Conservation (phyloP, 108 stramenopile species). For the Asterionellopsis glacialis region DNA sequence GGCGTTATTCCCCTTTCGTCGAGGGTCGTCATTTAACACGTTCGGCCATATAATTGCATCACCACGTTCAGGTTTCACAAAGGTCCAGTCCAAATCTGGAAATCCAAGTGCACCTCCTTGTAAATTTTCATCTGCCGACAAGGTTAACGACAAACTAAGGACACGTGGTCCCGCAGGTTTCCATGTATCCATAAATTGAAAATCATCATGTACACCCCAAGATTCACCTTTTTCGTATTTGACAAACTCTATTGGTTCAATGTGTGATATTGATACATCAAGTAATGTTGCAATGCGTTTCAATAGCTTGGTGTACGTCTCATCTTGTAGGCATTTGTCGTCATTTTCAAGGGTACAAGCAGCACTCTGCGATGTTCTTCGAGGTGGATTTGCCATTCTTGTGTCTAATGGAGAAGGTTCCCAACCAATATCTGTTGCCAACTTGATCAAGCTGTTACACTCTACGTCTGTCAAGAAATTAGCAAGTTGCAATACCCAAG, state of each 20-base stretch:
- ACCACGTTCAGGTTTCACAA: slow-evolving; percentile 26
- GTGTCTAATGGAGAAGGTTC: slow-evolving; percentile 1
- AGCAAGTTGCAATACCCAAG: slow-evolving; percentile 25
- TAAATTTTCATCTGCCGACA: slow-evolving; percentile 14
- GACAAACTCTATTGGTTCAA: slow-evolving; percentile 32
- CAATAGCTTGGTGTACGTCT: slow-evolving; percentile 23
- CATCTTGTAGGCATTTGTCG: slow-evolving; percentile 5
- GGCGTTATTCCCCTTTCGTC: slow-evolving; percentile 13
- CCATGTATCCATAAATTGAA: slow-evolving; percentile 24
- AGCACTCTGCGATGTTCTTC: too few relatives aligned
- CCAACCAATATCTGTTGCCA: slow-evolving; percentile 14
- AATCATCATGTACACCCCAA: slow-evolving; percentile 21
- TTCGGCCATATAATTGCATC: slow-evolving; percentile 29
- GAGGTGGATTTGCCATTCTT: neutral
- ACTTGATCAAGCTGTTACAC: slow-evolving; percentile 10
- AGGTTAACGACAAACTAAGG: slow-evolving; percentile 28
- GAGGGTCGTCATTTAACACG: slow-evolving; percentile 19
- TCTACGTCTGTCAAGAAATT: slow-evolving; percentile 28
- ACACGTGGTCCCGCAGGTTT: slow-evolving; percentile 45
- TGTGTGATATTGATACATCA: slow-evolving; percentile 12
- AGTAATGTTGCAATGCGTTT: slow-evolving; percentile 23
- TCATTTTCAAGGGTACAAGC: too few relatives aligned
- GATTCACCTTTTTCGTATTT: slow-evolving; percentile 1
- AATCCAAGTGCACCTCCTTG: slow-evolving; percentile 32
- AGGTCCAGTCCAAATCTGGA: slow-evolving; percentile 40